phyloP scores from a whole-genome alignment of 495 filamentous ascomycete genomes.

The Baudoinia panamericana region DNA sequence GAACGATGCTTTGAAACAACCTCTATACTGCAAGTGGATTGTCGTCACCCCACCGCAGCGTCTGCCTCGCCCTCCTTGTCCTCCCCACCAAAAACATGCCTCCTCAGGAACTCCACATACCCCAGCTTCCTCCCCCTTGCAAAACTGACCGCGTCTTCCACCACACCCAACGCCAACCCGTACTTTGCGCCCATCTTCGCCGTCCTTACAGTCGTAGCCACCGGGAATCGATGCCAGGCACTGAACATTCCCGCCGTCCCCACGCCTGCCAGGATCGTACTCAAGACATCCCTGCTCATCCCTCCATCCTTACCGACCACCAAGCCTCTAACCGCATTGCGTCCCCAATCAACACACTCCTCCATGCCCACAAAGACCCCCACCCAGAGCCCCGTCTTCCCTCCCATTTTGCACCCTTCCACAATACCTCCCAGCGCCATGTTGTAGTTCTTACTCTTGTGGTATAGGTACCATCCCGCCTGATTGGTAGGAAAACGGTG shows the following conservation, averaged over 20 bases:
- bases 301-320: constrained; percentile 21
- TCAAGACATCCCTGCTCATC: constrained; percentile 56
- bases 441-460: constrained; percentile 93
- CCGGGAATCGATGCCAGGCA: constrained; percentile 67
- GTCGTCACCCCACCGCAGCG: too few relatives aligned
- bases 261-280: constrained; percentile 65
- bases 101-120: constrained; percentile 47
- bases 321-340: constrained; percentile 17
- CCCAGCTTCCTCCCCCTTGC: constrained; percentile 53
- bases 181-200: constrained; percentile 65
- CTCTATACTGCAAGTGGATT: too few relatives aligned
- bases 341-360: constrained; percentile 58
- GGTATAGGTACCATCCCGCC: constrained; percentile 89
- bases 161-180: constrained; percentile 66
- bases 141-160: constrained; percentile 57
- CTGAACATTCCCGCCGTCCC: constrained; percentile 77
- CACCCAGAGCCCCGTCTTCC: constrained; percentile 53
- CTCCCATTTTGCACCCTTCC: constrained; percentile 65
- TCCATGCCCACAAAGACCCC: constrained; percentile 62
- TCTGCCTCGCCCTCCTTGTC: too few relatives aligned
- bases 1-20: too few relatives aligned
- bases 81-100: constrained; percentile 1
- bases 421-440: constrained; percentile 56
- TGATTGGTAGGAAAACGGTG: constrained; percentile 74
- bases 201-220: constrained; percentile 70